A percentile compares a stretch with the other conserved stretches of the same genome.
These are phyloP conservation scores for Plasmodium vivax DNA, from an alignment of 169 alveolate species.

Conservation along the genomic window DNA sequence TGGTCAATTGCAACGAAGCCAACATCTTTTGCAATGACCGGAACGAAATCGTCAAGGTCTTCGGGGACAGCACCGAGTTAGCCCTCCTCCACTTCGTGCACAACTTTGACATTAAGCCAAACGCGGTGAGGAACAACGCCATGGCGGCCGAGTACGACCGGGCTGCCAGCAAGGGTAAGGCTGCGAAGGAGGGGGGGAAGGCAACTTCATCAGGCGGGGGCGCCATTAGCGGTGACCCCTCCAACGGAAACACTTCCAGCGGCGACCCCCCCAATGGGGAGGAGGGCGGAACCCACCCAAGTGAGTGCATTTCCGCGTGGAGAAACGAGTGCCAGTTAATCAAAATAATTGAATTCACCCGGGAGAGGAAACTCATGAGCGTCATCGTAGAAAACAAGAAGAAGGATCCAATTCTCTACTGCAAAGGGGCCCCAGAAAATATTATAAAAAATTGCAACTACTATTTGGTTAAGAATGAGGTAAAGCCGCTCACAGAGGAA, in stretches of 20 bases:
- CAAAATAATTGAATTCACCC: conserved; percentile 93
- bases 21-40: conserved; percentile 36
- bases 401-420: conserved; percentile 86
- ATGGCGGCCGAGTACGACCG: conserved; percentile 70
- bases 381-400: conserved; percentile 79
- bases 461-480: conserved; percentile 88
- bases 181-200: background rate
- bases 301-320: conserved; percentile 47
- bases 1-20: conserved; percentile 64
- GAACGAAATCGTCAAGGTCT: conserved; percentile 43
- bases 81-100: conserved; percentile 66
- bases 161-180: conserved; percentile 12
- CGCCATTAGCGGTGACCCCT: background rate
- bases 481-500: conserved; percentile 85
- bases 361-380: conserved; percentile 98
- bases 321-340: conserved; percentile 34
- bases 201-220: background rate
- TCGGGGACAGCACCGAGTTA: conserved; percentile 75
- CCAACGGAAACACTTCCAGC: background rate
- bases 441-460: conserved; percentile 89
- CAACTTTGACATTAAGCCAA: conserved; percentile 44
- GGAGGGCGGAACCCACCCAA: background rate
- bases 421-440: conserved; percentile 99
- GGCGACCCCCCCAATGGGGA: background rate
- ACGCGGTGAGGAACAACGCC: conserved; percentile 8